Conservation (phyloP, 805 yeast species). For the Cyberlindnera americana region DNA sequence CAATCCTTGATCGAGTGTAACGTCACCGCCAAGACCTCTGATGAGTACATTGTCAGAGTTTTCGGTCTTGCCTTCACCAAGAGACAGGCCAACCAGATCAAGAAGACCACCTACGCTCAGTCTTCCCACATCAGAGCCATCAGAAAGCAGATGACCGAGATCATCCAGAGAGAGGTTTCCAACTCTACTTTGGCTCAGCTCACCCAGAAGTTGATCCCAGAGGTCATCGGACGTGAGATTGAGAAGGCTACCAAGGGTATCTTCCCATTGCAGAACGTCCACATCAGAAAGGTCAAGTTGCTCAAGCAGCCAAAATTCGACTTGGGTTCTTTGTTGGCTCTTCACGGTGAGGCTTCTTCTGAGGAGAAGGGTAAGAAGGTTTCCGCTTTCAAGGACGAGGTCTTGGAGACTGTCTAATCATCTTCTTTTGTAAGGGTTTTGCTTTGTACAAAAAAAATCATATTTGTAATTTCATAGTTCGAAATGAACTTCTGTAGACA, state of each 20-base stretch:
- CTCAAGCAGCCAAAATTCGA: slow-evolving; percentile 99
- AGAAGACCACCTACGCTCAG: slow-evolving; percentile 98
- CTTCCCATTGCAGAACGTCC: slow-evolving; percentile 97
- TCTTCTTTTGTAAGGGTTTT: slow-evolving; percentile 7
- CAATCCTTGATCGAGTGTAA: slow-evolving; percentile 97
- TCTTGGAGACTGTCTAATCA: slow-evolving; percentile 90
- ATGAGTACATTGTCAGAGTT: slow-evolving; percentile 94
- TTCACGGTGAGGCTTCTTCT: slow-evolving; percentile 92
- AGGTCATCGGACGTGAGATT: slow-evolving; percentile 97
- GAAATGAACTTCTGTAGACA: slow-evolving; percentile 3
- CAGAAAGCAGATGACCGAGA: slow-evolving; percentile 94
- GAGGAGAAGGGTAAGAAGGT: slow-evolving; percentile 99
- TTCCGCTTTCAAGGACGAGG: slow-evolving; percentile 96
- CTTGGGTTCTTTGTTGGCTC: slow-evolving; percentile 91
- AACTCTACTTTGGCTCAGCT: slow-evolving; percentile 94
- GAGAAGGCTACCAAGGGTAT: slow-evolving; percentile 93
- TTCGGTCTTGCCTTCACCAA: slow-evolving; percentile 98
- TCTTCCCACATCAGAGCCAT: slow-evolving; percentile 80
- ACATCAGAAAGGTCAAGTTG: slow-evolving; percentile 98
- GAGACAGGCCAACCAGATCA: slow-evolving; percentile 94
- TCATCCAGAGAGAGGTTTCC: slow-evolving; percentile 94
- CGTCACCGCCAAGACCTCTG: slow-evolving; percentile 97
- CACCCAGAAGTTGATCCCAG: slow-evolving; percentile 96
- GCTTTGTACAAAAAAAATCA: slow-evolving; percentile 14
- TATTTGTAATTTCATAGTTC: slow-evolving; percentile 15